These are phyloP conservation scores for Solanum pimpinellifolium DNA, from an alignment of 257 asterid species.

Conservation along the genomic window DNA sequence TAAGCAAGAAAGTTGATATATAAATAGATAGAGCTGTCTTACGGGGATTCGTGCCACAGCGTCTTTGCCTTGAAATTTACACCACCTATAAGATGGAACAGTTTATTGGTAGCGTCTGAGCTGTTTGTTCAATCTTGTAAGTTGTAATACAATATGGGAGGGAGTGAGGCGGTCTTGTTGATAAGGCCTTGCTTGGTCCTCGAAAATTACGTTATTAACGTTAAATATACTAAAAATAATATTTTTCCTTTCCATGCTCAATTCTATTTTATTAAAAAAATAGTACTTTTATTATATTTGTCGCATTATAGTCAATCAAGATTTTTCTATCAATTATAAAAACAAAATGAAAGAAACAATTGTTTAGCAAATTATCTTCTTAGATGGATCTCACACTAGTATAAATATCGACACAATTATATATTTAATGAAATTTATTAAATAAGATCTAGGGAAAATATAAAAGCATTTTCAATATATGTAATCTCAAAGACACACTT, in stretches of 20 bases:
- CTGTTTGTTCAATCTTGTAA: background rate
- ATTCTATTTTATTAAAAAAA: no score
- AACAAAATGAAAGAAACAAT: no score
- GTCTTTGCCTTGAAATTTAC: constrained; percentile 24
- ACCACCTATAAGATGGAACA: background rate
- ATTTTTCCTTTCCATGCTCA: no score
- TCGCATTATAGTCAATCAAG: rapidly evolving
- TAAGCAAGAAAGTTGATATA: background rate
- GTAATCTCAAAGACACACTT: no score
- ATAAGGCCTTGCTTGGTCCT: constrained; percentile 40
- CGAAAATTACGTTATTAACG: background rate
- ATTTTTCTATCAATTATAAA: no score
- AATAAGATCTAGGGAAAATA: no score
- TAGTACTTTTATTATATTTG: no score
- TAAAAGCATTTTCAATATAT: no score
- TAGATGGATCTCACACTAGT: background rate
- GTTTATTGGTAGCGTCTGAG: background rate
- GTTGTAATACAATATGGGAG: background rate
- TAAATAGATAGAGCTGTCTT: background rate
- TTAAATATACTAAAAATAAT: no score
- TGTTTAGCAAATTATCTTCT: background rate
- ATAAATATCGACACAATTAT: no score
- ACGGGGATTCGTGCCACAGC: constrained; percentile 36
- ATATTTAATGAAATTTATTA: no score
- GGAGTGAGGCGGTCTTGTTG: background rate